Conservation (phyloP, 345 rosid species). For the Sapria himalayana region DNA sequence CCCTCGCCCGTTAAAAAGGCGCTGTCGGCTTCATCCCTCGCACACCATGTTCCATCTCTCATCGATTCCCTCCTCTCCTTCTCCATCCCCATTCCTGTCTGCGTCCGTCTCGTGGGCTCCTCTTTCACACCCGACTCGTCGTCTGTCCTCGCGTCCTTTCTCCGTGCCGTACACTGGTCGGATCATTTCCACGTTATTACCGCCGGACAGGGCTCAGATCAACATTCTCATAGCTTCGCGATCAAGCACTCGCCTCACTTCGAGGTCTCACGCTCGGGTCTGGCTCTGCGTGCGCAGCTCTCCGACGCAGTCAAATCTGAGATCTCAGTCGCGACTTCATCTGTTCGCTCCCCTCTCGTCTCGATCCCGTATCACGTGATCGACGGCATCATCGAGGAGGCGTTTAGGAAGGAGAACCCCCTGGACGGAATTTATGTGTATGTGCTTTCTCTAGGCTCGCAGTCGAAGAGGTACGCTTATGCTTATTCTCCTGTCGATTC, state of each 20-base stretch:
- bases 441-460: constrained; percentile 35
- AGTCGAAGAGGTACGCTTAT: constrained; percentile 47
- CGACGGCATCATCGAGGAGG: constrained; percentile 35
- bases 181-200: constrained; percentile 16
- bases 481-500: constrained; percentile 51
- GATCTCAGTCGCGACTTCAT: constrained; percentile 21
- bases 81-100: constrained; percentile 10
- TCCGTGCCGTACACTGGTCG: constrained; percentile 9
- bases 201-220: constrained; percentile 6
- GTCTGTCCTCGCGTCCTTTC: constrained; percentile 10
- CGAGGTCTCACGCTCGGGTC: constrained; percentile 10
- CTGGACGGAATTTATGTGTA: constrained; percentile 51
- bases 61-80: constrained; percentile 12
- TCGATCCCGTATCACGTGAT: constrained; percentile 29
- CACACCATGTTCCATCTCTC: constrained; percentile 4
- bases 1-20: constrained; percentile 11
- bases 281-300: constrained; percentile 15
- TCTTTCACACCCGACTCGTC: constrained; percentile 11
- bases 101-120: constrained; percentile 15
- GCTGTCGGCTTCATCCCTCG: constrained; percentile 6
- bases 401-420: constrained; percentile 47
- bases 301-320: constrained; percentile 22
- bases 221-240: constrained; percentile 10
- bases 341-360: constrained; percentile 43
- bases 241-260: constrained; percentile 13